Conservation (phyloP, 2,329 filamentous ascomycete genomes). For the Trichoderma sp. region DNA sequence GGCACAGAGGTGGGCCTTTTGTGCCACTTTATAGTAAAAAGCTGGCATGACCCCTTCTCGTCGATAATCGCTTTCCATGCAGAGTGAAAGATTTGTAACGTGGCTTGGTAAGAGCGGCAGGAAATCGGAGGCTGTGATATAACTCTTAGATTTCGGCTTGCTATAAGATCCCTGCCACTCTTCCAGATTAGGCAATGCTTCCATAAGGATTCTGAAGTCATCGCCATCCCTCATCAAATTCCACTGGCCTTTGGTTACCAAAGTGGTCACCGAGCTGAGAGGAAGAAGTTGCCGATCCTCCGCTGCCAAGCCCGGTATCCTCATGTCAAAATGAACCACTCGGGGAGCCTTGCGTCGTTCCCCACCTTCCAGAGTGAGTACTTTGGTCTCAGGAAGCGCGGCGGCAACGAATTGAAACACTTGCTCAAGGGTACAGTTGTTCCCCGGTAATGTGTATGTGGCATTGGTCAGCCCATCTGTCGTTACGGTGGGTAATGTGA, state of each 20-base stretch:
- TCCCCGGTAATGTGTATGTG: conserved; percentile 56
- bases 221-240: conserved; percentile 64
- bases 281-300: conserved; percentile 39
- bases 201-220: conserved; percentile 61
- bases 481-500: conserved; percentile 51
- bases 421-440: conserved; percentile 69
- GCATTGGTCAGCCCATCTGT: conserved; percentile 55
- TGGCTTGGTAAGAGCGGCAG: conserved; percentile 55
- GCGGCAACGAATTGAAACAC: conserved; percentile 62
- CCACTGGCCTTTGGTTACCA: conserved; percentile 74
- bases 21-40: conserved; percentile 59
- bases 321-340: conserved; percentile 43
- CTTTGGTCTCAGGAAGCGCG: conserved; percentile 58
- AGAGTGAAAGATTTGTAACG: conserved; percentile 63
- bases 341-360: conserved; percentile 72
- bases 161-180: conserved; percentile 64
- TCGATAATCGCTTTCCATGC: conserved; percentile 68
- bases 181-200: conserved; percentile 62
- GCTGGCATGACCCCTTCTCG: conserved; percentile 59
- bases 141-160: conserved; percentile 72
- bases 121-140: conserved; percentile 65
- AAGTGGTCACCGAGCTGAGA: conserved; percentile 58
- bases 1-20: conserved; percentile 62
- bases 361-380: conserved; percentile 73
- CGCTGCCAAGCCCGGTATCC: conserved; percentile 24